Evolutionary conservation across 805 yeast species (phyloP).

Genomic region (Candida michaelii): DNA sequence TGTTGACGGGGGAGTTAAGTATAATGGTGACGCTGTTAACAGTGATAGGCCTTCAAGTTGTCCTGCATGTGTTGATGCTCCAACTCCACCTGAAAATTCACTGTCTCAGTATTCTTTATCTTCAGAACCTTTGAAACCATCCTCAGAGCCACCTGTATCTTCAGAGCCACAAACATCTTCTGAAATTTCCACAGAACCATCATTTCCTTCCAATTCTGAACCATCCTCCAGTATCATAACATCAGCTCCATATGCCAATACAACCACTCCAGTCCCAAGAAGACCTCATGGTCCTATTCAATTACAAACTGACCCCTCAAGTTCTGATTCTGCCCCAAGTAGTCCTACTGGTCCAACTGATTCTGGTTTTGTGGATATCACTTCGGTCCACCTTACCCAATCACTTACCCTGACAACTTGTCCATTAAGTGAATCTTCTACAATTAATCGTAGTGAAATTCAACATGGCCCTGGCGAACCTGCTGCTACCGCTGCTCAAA

Average conservation of each 20-base stretch:
- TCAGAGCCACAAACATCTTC: neutral
- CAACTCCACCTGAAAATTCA: slow-evolving; percentile 5
- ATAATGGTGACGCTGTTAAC: slow-evolving; percentile 20
- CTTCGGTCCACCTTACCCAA: neutral
- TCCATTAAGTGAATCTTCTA: slow-evolving; percentile 12
- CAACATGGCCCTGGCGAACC: neutral
- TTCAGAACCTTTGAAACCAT: no score
- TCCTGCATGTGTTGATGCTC: slow-evolving; percentile 18
- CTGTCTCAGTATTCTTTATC: no score
- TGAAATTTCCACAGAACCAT: neutral
- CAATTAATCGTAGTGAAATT: no score
- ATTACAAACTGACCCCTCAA: neutral
- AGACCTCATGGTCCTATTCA: neutral
- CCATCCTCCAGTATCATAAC: slow-evolving; percentile 6
- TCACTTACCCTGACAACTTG: slow-evolving; percentile 6
- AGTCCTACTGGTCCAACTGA: no score
- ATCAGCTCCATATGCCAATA: slow-evolving; percentile 10
- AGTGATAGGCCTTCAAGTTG: slow-evolving; percentile 21
- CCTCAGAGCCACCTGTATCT: slow-evolving; percentile 4
- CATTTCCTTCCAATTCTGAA: neutral
- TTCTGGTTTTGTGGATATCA: slow-evolving; percentile 2
- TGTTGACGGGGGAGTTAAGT: slow-evolving; percentile 19
- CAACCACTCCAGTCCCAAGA: neutral
- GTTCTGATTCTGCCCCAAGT: neutral
- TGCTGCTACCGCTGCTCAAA: neutral